Base-by-base conservation (phyloP, 495 filamentous ascomycete genomes). In the Bacidia gigantensis region DNA sequence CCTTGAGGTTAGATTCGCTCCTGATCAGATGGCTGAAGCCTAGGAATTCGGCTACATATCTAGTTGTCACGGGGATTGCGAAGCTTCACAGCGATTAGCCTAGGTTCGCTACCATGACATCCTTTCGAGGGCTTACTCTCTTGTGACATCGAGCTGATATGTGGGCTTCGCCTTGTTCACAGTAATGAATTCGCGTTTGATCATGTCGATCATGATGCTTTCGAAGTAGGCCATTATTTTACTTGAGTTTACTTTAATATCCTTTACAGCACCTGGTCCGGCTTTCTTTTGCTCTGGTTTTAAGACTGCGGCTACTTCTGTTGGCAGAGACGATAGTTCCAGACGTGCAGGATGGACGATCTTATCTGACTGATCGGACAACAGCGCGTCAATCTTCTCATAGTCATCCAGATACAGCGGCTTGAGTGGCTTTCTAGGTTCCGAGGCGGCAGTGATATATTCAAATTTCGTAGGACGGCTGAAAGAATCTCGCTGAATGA, bases 141-240 rank as follows among this genome's bases (percentile, higher is more conserved):
- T 58, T 3, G 56, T 60, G 29, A 51, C 52, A 43, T 60, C 58
- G 9, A 60, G 51, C 43, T 60, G 58, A 25, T 53, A 60, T 23
- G 21, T 44, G 0, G 50, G 41, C 11, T 42, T 53, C 11, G 29
- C 23, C 49, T 52, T 32, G 11, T 20, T 12, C 21, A 32, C 43
- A 38, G 11, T 55, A 24, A 51, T 35, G 7, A 35, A 5, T 35
- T 35, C 29, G 7, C 29, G 5, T 35, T 35, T 14, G 29, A 35
- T 14, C 7, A 35, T 35, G 5, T 5, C 29, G 7, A 5, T 35
- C 29, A 35, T 35, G 5, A 5, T 5, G 29, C 14, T 7, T 7
- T 5, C 29, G 29, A 35, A 35, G 29, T 35, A 35, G 5, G 29
- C 5, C 14, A 5, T 35, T 7, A 14, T 35, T 14, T 7, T 7